phyloP scores from a whole-genome alignment of 805 yeast genomes.

The Candida yuanshanica region DNA sequence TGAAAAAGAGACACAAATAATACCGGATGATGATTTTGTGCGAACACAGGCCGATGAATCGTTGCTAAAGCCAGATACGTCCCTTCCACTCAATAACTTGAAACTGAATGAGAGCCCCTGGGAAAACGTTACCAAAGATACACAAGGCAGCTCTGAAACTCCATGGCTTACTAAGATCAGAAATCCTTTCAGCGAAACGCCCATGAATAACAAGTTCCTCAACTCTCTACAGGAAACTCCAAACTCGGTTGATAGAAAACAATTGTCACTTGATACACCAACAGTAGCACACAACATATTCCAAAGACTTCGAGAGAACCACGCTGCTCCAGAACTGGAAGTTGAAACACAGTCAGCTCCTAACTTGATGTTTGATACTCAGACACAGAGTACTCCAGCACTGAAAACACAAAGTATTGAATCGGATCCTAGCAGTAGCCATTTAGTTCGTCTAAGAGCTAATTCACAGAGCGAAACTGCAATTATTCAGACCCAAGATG shows the following conservation, averaged over 20 bases:
- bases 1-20: neutral
- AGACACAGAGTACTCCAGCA: conserved; percentile 3
- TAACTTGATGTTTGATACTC: conserved; percentile 8
- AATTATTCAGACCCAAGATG: neutral
- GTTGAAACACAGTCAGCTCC: conserved; percentile 18
- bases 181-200: conserved; percentile 34
- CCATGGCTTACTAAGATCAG: conserved; percentile 26
- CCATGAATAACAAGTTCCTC: conserved; percentile 6
- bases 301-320: conserved; percentile 17
- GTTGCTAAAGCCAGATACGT: neutral
- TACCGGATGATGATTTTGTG: neutral
- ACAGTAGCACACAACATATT: conserved; percentile 16
- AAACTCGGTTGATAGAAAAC: conserved; percentile 1
- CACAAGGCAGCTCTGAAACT: conserved; percentile 23
- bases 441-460: neutral
- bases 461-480: neutral
- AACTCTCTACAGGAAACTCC: conserved; percentile 16
- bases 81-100: neutral
- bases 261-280: conserved; percentile 1
- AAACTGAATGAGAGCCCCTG: conserved; percentile 11
- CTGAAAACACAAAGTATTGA: neutral
- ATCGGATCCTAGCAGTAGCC: neutral
- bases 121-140: conserved; percentile 25
- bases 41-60: neutral
- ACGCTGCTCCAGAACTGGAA: conserved; percentile 15